These are phyloP conservation scores for Alternaria incomplexa DNA, from an alignment of 2,329 filamentous ascomycete genomes.

Conservation along the genomic window DNA sequence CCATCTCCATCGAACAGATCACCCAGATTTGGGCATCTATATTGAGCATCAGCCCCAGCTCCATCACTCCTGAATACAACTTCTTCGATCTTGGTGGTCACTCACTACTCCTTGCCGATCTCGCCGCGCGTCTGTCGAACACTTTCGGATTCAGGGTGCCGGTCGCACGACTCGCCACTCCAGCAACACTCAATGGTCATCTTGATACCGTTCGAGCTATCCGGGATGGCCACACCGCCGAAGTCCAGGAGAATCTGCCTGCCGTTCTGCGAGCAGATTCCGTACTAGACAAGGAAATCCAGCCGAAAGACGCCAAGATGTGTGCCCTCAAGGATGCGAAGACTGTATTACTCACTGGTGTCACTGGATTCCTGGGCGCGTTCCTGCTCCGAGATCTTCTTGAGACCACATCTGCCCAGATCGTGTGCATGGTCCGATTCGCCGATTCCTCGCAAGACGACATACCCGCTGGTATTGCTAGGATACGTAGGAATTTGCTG, in stretches of 20 bases:
- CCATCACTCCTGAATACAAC: conserved; percentile 72
- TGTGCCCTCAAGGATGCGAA: conserved; percentile 68
- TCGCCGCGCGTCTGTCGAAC: conserved; percentile 72
- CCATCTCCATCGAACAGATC: conserved; percentile 70
- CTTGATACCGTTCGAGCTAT: conserved; percentile 73
- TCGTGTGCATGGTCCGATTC: conserved; percentile 77
- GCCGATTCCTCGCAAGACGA: conserved; percentile 70
- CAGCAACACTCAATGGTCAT: conserved; percentile 74
- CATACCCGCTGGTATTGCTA: conserved; percentile 70
- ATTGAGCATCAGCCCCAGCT: conserved; percentile 67
- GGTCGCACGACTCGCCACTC: conserved; percentile 72
- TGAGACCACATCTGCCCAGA: conserved; percentile 70
- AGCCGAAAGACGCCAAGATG: conserved; percentile 60
- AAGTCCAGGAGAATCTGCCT: conserved; percentile 76
- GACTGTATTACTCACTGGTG: conserved; percentile 74
- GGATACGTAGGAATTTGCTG: conserved; percentile 77
- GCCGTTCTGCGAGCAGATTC: conserved; percentile 71
- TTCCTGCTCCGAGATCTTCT: conserved; percentile 74
- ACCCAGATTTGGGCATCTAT: conserved; percentile 75
- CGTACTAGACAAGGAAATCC: conserved; percentile 72
- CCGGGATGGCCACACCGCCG: conserved; percentile 74
- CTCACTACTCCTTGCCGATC: conserved; percentile 76
- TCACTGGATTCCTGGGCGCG: conserved; percentile 77
- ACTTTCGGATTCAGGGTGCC: conserved; percentile 76
- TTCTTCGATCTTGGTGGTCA: conserved; percentile 85